Evolutionary conservation across 2,329 filamentous ascomycete genomes (phyloP), one percentile per base, ranked within the genome.

Genomic region (Penicillium concentricum): DNA sequence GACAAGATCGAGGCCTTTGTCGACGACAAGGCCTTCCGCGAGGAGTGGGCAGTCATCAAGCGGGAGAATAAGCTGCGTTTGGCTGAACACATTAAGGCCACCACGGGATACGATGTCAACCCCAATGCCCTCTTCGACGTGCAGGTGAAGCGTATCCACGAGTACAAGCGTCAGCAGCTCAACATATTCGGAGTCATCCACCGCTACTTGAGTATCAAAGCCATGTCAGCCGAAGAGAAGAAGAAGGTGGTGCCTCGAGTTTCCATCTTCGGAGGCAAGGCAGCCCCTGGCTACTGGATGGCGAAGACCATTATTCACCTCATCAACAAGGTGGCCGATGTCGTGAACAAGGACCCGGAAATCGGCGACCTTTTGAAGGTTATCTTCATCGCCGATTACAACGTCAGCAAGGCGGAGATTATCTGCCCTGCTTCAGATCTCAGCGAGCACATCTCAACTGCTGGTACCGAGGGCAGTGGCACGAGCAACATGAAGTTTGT

Each of bases 401-500:
- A 99, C 65, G 94, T 99, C 71, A 96, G 92, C 85, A 99, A 99
- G 81, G 94, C 94, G 3, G 94, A 99, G 78, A 92, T 97, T 70
- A 97, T 99, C 69, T 85, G 86, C 62, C 94, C 94, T 13, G 94
- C 94, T 13, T 96, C 91, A 20, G 94, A 99, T 69, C 88, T 99
- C 69, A 96, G 92, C 76, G 94, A 99, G 80, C 94, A 99, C 74
- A 99, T 99, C 70, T 97, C 94, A 2, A 99, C 94, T 24, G 94
- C 94, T 37, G 94, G 94, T 48, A 99, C 94, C 1, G 94, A 99
- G 67, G 86, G 84, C 26, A 85, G 82, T 62, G 93, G 93, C 61
- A 96, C 92, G 13, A 96, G 91, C 70, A 99, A 99, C 85, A 99
- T 99, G 94, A 99, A 99, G 78, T 99, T 99, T 75, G 94, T 97